Evolutionary conservation across 768 basidiomycete genomes (phyloP), one percentile per base, ranked within the genome.

Genomic region (Royoungia palumana): DNA sequence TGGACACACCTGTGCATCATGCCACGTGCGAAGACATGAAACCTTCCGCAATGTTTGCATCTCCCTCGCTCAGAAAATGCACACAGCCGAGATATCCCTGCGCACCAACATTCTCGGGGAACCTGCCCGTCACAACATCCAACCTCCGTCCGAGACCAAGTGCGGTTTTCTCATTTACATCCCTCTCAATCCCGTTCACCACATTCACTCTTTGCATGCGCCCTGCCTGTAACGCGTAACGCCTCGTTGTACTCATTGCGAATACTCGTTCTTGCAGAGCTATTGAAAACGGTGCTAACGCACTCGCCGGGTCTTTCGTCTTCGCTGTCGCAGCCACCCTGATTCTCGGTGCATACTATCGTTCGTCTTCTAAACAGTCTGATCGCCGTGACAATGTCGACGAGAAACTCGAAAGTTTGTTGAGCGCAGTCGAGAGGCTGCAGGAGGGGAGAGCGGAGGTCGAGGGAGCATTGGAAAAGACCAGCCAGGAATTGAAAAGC

Each of bases 281-380:
- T 0, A 87, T 93, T 50, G 88, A 91, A 50, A 90, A 86, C 57
- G 90, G 90, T 17, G 87, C 90, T 13, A 93, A 91, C 55, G 74
- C 83, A 6, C 73, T 93, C 5, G 90, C 90, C 0, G 90, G 93
- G 67, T 87, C 87, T 0, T 93, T 93, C 56, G 75, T 93, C 4
- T 93, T 93, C 61, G 61, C 72, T 17, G 90, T 93, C 2, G 89
- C 90, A 0, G 83, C 85, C 2, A 67, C 67, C 0, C 72, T 93
- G 6, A 91, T 94, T 47, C 50, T 91, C 11, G 84, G 83, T 3
- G 90, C 93, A 64, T 72, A 83, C 20, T 93, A 80, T 77, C 84
- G 90, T 1, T 76, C 80, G 1, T 85, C 87, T 0, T 75, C 86
- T 17, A 87, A 75, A 49, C 74, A 83, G 50, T 75, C 81, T 0